Evolutionary conservation across 225 moss, liverwort and hornwort genomes (phyloP).

Genomic region (Pleurozium schreberi): DNA sequence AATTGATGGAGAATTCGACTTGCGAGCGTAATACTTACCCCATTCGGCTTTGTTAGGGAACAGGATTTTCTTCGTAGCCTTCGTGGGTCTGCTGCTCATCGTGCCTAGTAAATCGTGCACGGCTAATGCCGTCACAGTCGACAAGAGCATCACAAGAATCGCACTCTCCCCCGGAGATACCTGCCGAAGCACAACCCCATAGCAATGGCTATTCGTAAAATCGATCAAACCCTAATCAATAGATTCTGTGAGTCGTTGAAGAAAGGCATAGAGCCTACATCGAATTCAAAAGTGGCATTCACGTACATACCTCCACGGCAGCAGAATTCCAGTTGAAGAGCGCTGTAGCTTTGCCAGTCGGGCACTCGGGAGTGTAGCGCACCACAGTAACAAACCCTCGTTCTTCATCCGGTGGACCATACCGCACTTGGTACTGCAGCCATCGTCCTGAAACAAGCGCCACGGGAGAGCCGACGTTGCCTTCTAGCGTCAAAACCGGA

Average conservation of each 20-base stretch:
- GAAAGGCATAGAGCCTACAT: not conserved
- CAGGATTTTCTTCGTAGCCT: constrained; percentile 5
- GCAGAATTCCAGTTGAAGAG: constrained; percentile 49
- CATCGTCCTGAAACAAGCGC: constrained; percentile 22
- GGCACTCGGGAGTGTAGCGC: constrained; percentile 25
- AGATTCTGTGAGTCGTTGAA: not conserved
- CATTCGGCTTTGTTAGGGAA: constrained; percentile 18
- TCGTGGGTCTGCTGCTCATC: constrained; percentile 14
- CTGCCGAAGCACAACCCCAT: not conserved
- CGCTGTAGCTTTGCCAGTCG: constrained; percentile 36
- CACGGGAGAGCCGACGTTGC: constrained; percentile 23
- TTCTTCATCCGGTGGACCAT: constrained; percentile 2
- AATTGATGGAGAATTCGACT: not conserved
- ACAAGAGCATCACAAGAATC: constrained; percentile 20
- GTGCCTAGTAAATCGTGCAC: constrained; percentile 27
- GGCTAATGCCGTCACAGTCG: constrained; percentile 16
- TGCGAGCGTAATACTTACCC: not conserved
- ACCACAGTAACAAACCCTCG: constrained; percentile 31
- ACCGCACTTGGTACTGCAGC: constrained; percentile 35
- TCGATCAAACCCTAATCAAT: not conserved
- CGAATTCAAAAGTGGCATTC: not conserved
- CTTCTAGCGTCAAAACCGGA: constrained; percentile 8
- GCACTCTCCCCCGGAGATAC: constrained; percentile 24
- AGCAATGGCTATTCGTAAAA: not conserved
- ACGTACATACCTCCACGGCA: constrained; percentile 15